Percentiles rank a stretch among this genome's conserved stretches.
Conservation (phyloP, 2,329 filamentous ascomycete species). For the Blumeriella jaapii region DNA sequence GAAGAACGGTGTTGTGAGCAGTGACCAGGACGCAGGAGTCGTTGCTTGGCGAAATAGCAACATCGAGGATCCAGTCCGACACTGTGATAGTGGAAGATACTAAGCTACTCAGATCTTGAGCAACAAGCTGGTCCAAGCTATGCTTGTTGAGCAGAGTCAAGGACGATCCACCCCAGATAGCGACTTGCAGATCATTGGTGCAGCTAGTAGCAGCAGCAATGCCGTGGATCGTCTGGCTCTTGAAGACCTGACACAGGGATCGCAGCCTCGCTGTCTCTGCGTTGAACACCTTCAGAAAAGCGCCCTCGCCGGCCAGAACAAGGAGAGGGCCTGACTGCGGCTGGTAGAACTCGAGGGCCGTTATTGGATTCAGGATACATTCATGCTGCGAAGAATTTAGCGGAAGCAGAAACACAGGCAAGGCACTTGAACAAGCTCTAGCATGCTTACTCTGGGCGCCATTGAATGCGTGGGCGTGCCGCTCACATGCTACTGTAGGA, state of each 20-base stretch:
- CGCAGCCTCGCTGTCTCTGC: conserved; percentile 27
- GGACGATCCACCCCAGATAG: conserved; percentile 61
- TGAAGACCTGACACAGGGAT: conserved; percentile 43
- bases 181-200: conserved; percentile 27
- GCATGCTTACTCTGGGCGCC: conserved; percentile 18
- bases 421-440: too few species aligned
- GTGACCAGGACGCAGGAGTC: conserved; percentile 54
- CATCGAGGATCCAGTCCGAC: conserved; percentile 71
- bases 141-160: conserved; percentile 29
- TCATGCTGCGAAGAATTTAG: conserved; percentile 20
- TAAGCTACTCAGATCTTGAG: conserved; percentile 10
- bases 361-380: conserved; percentile 37
- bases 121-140: conserved; percentile 11
- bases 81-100: conserved; percentile 33
- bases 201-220: conserved; percentile 36
- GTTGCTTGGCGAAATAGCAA: conserved; percentile 38
- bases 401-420: background rate
- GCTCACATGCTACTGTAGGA: too few species aligned
- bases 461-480: too few species aligned
- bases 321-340: conserved; percentile 27
- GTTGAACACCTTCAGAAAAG: conserved; percentile 41
- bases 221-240: conserved; percentile 62
- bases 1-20: conserved; percentile 73
- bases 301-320: conserved; percentile 49
- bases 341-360: conserved; percentile 43